phyloP scores from a whole-genome alignment of 2,329 filamentous ascomycete genomes.

The Knufia fluminis region DNA sequence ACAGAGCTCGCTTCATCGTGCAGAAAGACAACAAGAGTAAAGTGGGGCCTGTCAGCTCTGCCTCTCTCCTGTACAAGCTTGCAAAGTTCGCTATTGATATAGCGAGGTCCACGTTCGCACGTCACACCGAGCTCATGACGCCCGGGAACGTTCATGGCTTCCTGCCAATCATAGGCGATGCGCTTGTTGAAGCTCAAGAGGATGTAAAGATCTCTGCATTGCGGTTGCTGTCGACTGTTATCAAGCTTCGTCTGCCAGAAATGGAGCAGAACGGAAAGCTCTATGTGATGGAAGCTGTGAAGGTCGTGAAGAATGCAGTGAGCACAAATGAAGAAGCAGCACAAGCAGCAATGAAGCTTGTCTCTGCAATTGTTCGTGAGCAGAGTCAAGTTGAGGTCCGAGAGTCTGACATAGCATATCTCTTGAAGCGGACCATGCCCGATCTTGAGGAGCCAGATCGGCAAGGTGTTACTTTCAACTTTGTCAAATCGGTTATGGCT shows the following conservation, averaged over 20 bases:
- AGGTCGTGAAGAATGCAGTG: conserved; percentile 64
- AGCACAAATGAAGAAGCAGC: conserved; percentile 75
- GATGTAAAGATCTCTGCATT: conserved; percentile 87
- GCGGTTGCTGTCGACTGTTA: conserved; percentile 72
- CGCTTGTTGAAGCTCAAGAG: conserved; percentile 73
- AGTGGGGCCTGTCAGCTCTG: conserved; percentile 13
- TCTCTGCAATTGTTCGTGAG: conserved; percentile 77
- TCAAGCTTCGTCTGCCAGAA: conserved; percentile 68
- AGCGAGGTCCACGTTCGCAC: conserved; percentile 73
- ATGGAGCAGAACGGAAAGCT: conserved; percentile 64
- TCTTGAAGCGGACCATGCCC: conserved; percentile 72
- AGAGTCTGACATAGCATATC: conserved; percentile 70
- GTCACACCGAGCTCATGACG: conserved; percentile 72
- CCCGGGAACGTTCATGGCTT: conserved; percentile 74
- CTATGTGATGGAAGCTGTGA: conserved; percentile 76
- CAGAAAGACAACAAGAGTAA: conserved; percentile 68
- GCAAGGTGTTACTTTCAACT: conserved; percentile 89
- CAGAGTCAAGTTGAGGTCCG: conserved; percentile 65
- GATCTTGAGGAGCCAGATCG: conserved; percentile 89
- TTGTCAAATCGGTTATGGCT: conserved; percentile 76
- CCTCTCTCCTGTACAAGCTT: conserved; percentile 74
- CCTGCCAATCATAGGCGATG: conserved; percentile 79
- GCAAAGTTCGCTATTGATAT: conserved; percentile 81
- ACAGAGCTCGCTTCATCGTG: conserved; percentile 64
- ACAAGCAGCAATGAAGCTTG: conserved; percentile 79